phyloP scores from a whole-genome alignment of 306 rosid species.

The Lathyrus oleraceus region DNA sequence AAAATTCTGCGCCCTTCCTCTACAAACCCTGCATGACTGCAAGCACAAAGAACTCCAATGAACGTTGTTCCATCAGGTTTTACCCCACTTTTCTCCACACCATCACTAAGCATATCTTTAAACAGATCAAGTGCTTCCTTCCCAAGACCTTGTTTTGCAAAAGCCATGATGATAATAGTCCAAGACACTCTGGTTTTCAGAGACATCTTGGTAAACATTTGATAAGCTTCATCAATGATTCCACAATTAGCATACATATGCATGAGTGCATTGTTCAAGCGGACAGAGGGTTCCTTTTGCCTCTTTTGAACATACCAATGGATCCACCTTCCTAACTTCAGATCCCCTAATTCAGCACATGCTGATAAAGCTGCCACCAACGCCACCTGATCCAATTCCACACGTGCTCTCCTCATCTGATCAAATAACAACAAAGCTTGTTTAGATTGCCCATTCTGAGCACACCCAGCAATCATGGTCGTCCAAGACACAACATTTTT shows the following conservation, averaged over 20 bases:
- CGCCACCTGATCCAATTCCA: slow-evolving; percentile 63
- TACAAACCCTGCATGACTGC: slow-evolving; percentile 78
- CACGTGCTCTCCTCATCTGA: slow-evolving; percentile 61
- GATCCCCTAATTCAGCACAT: slow-evolving; percentile 67
- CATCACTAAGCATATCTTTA: slow-evolving; percentile 52
- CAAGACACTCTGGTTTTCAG: slow-evolving; percentile 62
- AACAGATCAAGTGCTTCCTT: slow-evolving; percentile 68
- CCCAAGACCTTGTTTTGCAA: slow-evolving; percentile 71
- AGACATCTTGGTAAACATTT: slow-evolving; percentile 58
- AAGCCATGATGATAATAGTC: slow-evolving; percentile 72
- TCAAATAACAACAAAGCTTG: slow-evolving; percentile 60
- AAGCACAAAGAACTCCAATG: slow-evolving; percentile 71
- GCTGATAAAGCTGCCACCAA: slow-evolving; percentile 69
- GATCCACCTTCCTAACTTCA: slow-evolving; percentile 70
- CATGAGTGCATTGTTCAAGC: slow-evolving; percentile 69
- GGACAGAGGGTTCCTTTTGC: slow-evolving; percentile 41
- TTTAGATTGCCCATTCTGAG: slow-evolving; percentile 50
- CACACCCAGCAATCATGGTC: slow-evolving; percentile 60
- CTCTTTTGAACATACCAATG: slow-evolving; percentile 49
- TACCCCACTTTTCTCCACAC: slow-evolving; percentile 39
- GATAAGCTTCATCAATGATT: slow-evolving; percentile 51
- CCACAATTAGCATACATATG: slow-evolving; percentile 85
- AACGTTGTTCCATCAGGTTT: slow-evolving; percentile 75
- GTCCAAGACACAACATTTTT: slow-evolving; percentile 76
- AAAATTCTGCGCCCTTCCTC: slow-evolving; percentile 58